These are phyloP conservation scores for Globisporangium megalacanthum DNA, from an alignment of 352 stramenopile genomes.

Conservation along the genomic window DNA sequence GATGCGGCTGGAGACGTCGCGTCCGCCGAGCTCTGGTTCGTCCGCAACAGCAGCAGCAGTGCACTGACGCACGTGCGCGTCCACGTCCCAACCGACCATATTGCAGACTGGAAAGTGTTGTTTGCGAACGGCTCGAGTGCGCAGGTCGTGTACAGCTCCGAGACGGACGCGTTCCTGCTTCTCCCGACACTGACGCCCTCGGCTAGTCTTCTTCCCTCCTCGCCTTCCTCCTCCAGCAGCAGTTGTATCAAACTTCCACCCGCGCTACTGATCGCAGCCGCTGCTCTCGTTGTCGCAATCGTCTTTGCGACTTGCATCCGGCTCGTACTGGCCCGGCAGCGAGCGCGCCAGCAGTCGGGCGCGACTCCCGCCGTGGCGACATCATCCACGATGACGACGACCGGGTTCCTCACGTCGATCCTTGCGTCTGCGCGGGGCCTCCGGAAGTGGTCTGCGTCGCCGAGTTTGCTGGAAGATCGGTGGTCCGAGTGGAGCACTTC, in stretches of 20 bases:
- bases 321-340: background rate
- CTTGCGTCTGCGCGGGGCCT: background rate
- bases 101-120: conserved; percentile 27
- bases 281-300: background rate
- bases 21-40: conserved; percentile 3
- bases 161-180: conserved; percentile 17
- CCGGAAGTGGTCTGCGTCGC: background rate
- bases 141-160: conserved; percentile 31
- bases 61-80: conserved; percentile 26
- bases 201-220: background rate
- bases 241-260: background rate
- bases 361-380: background rate
- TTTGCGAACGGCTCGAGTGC: conserved; percentile 37
- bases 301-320: background rate
- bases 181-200: background rate
- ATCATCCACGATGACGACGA: background rate
- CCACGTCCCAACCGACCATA: conserved; percentile 25
- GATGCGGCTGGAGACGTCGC: too few relatives aligned
- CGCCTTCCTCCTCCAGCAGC: background rate
- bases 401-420: conserved; percentile 2
- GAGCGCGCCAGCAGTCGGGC: background rate
- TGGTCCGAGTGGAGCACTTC: conserved; percentile 8
- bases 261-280: background rate
- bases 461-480: conserved; percentile 4
- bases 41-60: conserved; percentile 11